Evolutionary conservation across 345 rosid species (phyloP), one percentile per base, ranked within the genome.

Genomic region (Camelina hispida): DNA sequence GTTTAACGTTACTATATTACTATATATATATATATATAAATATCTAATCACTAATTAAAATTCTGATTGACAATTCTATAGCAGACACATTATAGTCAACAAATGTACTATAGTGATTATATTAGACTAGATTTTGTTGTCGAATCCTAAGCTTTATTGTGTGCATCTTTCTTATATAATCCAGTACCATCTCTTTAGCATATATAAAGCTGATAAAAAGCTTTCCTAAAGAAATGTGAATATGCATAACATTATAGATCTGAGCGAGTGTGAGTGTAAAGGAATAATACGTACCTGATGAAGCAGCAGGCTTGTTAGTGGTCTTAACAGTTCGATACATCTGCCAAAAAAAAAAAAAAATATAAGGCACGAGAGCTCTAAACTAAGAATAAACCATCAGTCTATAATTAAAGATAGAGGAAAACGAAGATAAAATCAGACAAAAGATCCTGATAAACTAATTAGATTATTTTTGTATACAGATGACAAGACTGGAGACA

Each of bases 281-380:
- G 43, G 55, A 71, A 58, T 47, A 42, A 46, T 14, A 37, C 52
- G 70, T 88, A 91, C 97, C 97, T 71, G 97, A 88, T 68, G 91
- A 91, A 82, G 86, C 88, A 61, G 88, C 92, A 66, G 96, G 83
- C 78, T 85, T 91, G 82, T 87, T 92, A 76, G 97, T 91, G 68
- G 93, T 87, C 86, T 88, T 91, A 55, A 91, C 92, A 76, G 97
- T 91, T 81, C 97, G 85, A 84, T 91, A 91, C 97, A 91, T 91
- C 97, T 91, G 85, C 78, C 81, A 75, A 23, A 18, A 9, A 16
- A 20, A 9, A 16, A 20, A 28, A 4, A 53, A 67, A 47, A 13
- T 7, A 47, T 13, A 47, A 35, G 72, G 22, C 67, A 40, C 20
- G 20, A 57, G n/a, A 81, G 60, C 42, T 61, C 35, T 1, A 57